A percentile compares a stretch with the other conserved stretches of the same genome.
phyloP scores from a whole-genome alignment of 495 filamentous ascomycete species.

The Neurospora tetrasperma region DNA sequence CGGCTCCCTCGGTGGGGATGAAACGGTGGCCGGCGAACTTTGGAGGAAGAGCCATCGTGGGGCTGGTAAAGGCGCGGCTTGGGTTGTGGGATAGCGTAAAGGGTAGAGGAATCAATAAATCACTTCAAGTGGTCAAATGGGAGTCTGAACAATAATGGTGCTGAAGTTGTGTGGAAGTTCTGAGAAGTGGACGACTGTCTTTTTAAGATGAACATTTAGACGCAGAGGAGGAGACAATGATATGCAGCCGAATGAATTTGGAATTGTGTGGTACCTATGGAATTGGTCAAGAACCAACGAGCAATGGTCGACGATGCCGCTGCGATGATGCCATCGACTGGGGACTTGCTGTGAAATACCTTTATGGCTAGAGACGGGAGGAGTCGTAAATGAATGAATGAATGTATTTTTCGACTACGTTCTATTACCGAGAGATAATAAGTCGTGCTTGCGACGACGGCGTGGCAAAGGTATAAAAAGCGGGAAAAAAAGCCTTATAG shows the following conservation, averaged over 20 bases:
- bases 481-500: too few species aligned
- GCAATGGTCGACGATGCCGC: not conserved
- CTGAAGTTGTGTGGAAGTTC: not conserved
- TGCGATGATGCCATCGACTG: not conserved
- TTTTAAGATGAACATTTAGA: not conserved
- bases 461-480: too few species aligned
- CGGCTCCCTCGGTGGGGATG: slow-evolving; percentile 19
- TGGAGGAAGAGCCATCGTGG: slow-evolving; percentile 63
- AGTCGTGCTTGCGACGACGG: too few species aligned
- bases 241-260: not conserved
- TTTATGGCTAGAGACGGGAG: not conserved
- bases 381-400: too few species aligned
- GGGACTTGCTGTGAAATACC: not conserved
- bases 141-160: not conserved
- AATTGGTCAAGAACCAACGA: not conserved
- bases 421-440: too few species aligned
- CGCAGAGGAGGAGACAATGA: not conserved
- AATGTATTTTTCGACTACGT: too few species aligned
- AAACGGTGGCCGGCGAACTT: slow-evolving; percentile 67
- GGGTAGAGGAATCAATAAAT: not conserved
- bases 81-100: not conserved
- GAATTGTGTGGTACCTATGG: not conserved
- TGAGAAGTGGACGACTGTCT: not conserved
- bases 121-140: not conserved
- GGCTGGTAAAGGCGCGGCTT: not conserved